Evolutionary conservation across 1,284 basidiomycete species (phyloP), one percentile per base, ranked within the genome.

Genomic region (Ustilago loliicola): DNA sequence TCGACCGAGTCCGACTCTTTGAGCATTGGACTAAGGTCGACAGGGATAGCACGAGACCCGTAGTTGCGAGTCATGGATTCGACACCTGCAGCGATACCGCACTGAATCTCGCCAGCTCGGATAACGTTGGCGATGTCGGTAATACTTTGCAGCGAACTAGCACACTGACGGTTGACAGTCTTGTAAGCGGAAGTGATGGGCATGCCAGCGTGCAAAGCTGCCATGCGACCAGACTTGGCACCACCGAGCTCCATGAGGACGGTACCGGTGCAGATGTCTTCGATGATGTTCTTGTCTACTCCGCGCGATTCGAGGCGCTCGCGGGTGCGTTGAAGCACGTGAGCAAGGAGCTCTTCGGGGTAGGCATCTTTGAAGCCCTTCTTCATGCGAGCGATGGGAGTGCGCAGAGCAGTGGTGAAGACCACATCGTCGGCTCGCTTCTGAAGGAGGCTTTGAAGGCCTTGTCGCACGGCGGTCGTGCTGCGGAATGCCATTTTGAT

Each of bases 241-340:
- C 87, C 87, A n/a, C 87, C 87, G 17, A 87, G 77, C 76, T 87
- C 86, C 84, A 86, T 86, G 25, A 87, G 72, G n/a, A 87, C 87
- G 11, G 82, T 87, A 9, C 87, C 87, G 29, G 82, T 83, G 77
- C 81, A 81, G 48, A 87, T 80, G 68, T 87, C 86, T 61, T 87
- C 69, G 50, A 87, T 83, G 19, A 83, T 76, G 51, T 77, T 61
- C 60, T 84, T 80, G 67, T 85, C 81, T n/a, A 87, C 80, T 32
- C 85, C 86, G 58, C 80, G 79, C 11, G 68, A 61, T 61, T 87
- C 85, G 52, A 87, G 79, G 5, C 84, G 60, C 40, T 85, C 77
- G 34, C 82, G 61, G 1, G 85, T 87, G 21, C 77, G 69, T 34
- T 74, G 72, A 27, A 87, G 72, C 6, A 87, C 86, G 68, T 85